Conservation (phyloP, 768 basidiomycete species). For the Boletus sp. region DNA sequence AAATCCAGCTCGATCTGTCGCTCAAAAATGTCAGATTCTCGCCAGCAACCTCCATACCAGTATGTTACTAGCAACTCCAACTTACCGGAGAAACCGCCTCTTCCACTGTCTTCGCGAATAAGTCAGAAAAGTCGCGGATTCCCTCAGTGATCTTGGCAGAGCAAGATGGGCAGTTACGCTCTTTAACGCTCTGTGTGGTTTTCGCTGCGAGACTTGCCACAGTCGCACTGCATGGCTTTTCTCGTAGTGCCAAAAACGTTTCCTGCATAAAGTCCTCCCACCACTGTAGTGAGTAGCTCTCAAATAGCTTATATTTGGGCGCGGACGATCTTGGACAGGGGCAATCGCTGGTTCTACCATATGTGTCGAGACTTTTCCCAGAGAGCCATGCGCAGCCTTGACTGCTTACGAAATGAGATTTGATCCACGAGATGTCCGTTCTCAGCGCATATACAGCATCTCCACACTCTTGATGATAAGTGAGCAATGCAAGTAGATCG, state of each 20-base stretch:
- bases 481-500: no score
- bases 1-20: neutral
- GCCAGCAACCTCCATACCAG: no score
- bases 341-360: no score
- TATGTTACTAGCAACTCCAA: neutral
- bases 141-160: neutral
- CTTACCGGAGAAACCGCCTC: neutral
- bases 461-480: no score
- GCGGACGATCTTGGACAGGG: neutral
- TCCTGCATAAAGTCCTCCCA: slow-evolving; percentile 24
- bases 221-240: slow-evolving; percentile 18
- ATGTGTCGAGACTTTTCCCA: neutral
- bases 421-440: no score
- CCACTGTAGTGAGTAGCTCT: slow-evolving; percentile 7
- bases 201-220: neutral
- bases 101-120: slow-evolving; percentile 3
- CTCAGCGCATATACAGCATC: no score
- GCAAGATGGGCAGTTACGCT: neutral
- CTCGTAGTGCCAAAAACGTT: slow-evolving; percentile 7
- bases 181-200: neutral
- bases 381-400: slow-evolving; percentile 6
- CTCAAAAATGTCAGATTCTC: neutral
- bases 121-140: slow-evolving; percentile 15
- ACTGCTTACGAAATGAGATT: slow-evolving; percentile 7
- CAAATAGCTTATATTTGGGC: neutral